Evolutionary conservation across 345 rosid genomes (phyloP), one percentile per base, ranked within the genome.

Genomic region (Salix koriyanagi): DNA sequence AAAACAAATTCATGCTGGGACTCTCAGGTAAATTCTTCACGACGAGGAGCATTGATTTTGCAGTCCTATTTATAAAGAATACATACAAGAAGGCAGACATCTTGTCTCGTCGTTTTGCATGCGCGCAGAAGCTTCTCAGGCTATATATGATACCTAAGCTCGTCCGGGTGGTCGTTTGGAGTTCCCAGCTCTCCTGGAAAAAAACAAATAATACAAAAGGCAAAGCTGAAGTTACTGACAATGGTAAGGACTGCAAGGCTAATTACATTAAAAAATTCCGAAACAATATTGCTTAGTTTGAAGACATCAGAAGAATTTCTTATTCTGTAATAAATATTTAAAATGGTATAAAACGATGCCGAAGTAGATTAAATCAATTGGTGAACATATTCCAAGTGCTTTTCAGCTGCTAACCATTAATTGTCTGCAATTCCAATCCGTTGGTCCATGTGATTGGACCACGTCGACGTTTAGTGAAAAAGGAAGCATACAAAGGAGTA

Each of bases 121-220:
- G 18, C 26, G 26, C 26, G 26, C 65, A 46, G 36, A 66, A 69
- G 60, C 73, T 71, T 79, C 66, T 58, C 71, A 52, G 41, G 8
- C 72, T 56, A 42, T 26, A 26, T 26, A 26, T 36, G 52, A 48
- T 41, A 7, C 67, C 84, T 88, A 87, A 30, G 84, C 79, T 75
- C 76, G 71, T 30, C 94, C 91, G 0, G 94, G 91, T 23, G 90
- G 88, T 79, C 83, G 80, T 76, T 67, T 77, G 13, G 89, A 88
- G 80, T 85, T 90, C 69, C 89, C 85, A 56, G 90, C 80, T 81
- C 86, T 85, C 83, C 94, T 86, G 86, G 37, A 69, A 70, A 34
- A 46, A 65, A 7, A 44, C 56, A 10, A 2, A n/a, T 8, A 52
- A 19, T 8, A 21, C 21, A 7, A 52, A 6, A 52, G 58, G 8